Conservation (phyloP, 2,329 filamentous ascomycete species). For the Nectriaceae sp. region DNA sequence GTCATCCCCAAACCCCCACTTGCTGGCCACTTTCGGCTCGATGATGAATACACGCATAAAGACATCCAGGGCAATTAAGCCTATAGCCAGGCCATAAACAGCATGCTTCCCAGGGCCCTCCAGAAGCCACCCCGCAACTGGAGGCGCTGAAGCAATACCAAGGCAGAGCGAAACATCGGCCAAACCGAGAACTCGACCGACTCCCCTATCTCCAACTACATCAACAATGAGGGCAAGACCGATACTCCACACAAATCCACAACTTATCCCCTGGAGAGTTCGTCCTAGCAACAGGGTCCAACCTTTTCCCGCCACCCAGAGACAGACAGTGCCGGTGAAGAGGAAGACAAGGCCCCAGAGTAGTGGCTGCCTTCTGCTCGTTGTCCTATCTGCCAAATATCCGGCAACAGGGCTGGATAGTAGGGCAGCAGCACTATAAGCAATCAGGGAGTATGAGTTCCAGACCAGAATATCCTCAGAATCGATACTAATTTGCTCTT, state of each 20-base stretch:
- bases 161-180: slow-evolving; percentile 14
- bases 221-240: slow-evolving; percentile 16
- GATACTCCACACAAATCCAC: slow-evolving; percentile 14
- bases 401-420: slow-evolving; percentile 9
- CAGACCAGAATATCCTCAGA: slow-evolving; percentile 3
- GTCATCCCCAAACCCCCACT: neutral
- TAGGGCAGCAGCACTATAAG: slow-evolving; percentile 11
- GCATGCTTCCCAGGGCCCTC: slow-evolving; percentile 4
- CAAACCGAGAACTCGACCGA: slow-evolving; percentile 7
- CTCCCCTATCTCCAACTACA: slow-evolving; percentile 3
- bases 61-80: slow-evolving; percentile 11
- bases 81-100: slow-evolving; percentile 8
- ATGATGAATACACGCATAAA: slow-evolving; percentile 13
- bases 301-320: slow-evolving; percentile 4
- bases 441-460: slow-evolving; percentile 12
- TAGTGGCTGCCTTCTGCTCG: slow-evolving; percentile 8
- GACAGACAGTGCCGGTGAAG: slow-evolving; percentile 4
- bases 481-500: slow-evolving; percentile 5
- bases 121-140: slow-evolving; percentile 5
- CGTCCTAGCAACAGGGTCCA: slow-evolving; percentile 6
- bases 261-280: slow-evolving; percentile 10
- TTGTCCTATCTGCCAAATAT: slow-evolving; percentile 12
- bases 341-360: slow-evolving; percentile 9
- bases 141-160: slow-evolving; percentile 9
- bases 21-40: slow-evolving; percentile 6